Base-by-base conservation (phyloP, 495 filamentous ascomycete species). In the Tuber calosporum region DNA sequence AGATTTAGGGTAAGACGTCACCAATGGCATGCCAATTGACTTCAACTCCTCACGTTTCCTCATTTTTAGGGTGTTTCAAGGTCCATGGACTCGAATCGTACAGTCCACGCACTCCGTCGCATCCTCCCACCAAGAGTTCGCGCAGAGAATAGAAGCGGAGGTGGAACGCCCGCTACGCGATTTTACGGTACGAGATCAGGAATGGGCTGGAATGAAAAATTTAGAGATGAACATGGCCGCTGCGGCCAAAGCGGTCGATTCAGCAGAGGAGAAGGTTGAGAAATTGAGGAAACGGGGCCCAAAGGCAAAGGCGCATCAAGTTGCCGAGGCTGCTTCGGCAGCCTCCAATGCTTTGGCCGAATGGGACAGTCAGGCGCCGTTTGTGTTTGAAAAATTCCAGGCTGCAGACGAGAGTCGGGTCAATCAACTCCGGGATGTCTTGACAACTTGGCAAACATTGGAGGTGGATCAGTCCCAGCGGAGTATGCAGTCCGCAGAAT, bases 361-460 rank as follows among this genome's bases (percentile, higher is more conserved):
- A 82, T 99, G 96, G 96, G 91, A 97, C 43, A 96, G 95, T 13
- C 92, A 97, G 81, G 92, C 96, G 43, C 96, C 96, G 9, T 98
- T 92, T 83, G 90, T 97, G 72, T 98, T 96, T 81, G 96, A 98
- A 83, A 92, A 91, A 73, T 88, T 99, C 26, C 96, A 99, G 82
- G 89, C 93, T 9, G 84, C 93, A 26, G 96, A 99, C 74, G 96
- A 99, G 83, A 89, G 86, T 72, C 87, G 96, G 72, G 86, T 96
- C 74, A 97, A 97, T 82, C 91, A 96, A 82, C 86, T 99, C 69
- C 91, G 95, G 66, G 94, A 98, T 83, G 90, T 92, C 70, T 86
- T 99, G 58, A 98, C 95, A 2, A 95, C 97, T 78, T 89, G 92
- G 74, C 89, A 95, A 82, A 99, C 96, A 17, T 92, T 97, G 81